Percentiles rank a stretch among this genome's conserved stretches.
Evolutionary conservation across 345 rosid species (phyloP).

Genomic region (Turnera subulata): DNA sequence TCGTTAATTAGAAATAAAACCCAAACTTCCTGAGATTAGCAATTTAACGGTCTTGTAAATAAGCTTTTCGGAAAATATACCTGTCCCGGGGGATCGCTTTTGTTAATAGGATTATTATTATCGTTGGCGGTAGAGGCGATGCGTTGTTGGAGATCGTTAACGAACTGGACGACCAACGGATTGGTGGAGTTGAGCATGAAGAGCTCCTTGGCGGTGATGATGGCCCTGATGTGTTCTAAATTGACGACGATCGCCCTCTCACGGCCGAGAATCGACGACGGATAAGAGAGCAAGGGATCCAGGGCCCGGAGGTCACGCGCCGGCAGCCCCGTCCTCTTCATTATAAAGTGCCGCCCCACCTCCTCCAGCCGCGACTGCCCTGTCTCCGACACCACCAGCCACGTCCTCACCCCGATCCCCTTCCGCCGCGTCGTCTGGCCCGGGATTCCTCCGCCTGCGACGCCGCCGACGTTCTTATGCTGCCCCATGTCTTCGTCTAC

Average conservation of each 20-base stretch:
- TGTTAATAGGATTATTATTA: not conserved
- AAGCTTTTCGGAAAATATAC: not conserved
- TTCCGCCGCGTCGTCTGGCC: conserved; percentile 17
- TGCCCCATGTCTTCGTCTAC: too few relatives aligned
- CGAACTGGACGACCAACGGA: conserved; percentile 37
- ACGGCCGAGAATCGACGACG: conserved; percentile 48
- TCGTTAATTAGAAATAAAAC: too few relatives aligned
- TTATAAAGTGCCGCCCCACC: conserved; percentile 41
- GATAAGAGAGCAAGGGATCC: conserved; percentile 50
- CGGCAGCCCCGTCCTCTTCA: conserved; percentile 53
- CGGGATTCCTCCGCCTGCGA: too few relatives aligned
- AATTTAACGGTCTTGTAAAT: too few relatives aligned
- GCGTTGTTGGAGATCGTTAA: conserved; percentile 37
- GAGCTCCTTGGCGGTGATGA: conserved; percentile 47
- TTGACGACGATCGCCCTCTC: conserved; percentile 49
- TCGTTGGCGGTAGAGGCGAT: conserved; percentile 9
- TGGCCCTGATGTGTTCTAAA: conserved; percentile 50
- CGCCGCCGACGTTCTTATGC: too few relatives aligned
- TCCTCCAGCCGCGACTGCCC: conserved; percentile 34
- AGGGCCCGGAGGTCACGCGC: conserved; percentile 47
- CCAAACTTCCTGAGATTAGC: too few relatives aligned
- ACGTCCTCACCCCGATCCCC: conserved; percentile 26
- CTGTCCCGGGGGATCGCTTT: conserved; percentile 1
- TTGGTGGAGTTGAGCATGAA: conserved; percentile 36
- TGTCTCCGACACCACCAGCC: conserved; percentile 38